Evolutionary conservation across 2,329 filamentous ascomycete genomes (phyloP).

Genomic region (Metarhizium album): DNA sequence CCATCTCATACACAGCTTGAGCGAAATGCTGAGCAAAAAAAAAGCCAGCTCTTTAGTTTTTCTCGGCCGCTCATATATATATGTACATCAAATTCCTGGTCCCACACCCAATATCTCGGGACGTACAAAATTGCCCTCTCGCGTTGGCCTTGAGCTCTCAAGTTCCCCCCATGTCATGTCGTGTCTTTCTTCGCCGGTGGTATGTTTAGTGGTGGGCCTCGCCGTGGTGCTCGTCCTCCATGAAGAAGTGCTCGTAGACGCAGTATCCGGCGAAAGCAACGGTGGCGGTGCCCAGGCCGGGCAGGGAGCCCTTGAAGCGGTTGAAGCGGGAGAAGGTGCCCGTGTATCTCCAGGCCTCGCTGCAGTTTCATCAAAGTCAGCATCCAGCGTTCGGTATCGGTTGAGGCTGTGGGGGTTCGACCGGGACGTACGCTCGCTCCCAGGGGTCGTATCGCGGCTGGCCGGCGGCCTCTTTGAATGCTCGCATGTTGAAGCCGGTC

Average conservation of each 20-base stretch:
- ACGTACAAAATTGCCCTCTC: not conserved
- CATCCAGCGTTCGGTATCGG: not conserved
- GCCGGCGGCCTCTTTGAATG: conserved; percentile 63
- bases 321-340: conserved; percentile 82
- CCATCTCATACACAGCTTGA: not conserved
- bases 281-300: conserved; percentile 83
- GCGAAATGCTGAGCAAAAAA: not conserved
- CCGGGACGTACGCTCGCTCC: conserved; percentile 49
- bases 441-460: conserved; percentile 54
- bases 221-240: conserved; percentile 58
- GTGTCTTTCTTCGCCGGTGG: not conserved
- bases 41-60: not conserved
- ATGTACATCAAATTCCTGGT: conserved; percentile 1
- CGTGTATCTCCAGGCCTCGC: conserved; percentile 90
- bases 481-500: conserved; percentile 84
- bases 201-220: conserved; percentile 28
- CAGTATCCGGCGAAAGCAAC: conserved; percentile 88
- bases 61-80: not conserved
- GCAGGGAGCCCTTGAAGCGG: conserved; percentile 77
- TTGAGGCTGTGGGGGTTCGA: not conserved
- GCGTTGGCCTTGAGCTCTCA: not conserved
- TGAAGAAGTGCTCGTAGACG: conserved; percentile 78
- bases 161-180: not conserved
- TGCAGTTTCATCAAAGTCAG: conserved; percentile 27
- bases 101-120: not conserved